Conservation (phyloP, 176 grass and related monocot genomes). For the Triticum turgidum region DNA sequence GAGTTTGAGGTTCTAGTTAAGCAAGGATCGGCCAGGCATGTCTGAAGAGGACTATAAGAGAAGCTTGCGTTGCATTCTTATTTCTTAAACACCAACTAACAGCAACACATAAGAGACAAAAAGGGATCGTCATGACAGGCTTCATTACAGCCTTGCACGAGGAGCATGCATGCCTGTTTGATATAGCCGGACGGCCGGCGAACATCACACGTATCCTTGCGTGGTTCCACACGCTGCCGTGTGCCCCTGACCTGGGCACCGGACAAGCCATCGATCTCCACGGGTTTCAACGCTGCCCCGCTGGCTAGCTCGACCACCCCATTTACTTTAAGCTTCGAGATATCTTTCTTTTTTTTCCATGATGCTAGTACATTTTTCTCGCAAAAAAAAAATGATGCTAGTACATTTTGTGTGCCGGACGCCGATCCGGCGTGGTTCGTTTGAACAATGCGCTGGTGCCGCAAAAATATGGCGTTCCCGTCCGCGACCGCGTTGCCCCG, state of each 20-base stretch:
- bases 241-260: not conserved
- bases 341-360: not conserved
- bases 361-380: not conserved
- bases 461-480: not conserved
- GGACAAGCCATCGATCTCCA: not conserved
- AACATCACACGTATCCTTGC: not conserved
- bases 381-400: not conserved
- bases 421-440: not conserved
- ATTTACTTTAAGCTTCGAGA: not conserved
- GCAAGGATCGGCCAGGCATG: not conserved
- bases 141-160: conserved; percentile 12
- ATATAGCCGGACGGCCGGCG: not conserved
- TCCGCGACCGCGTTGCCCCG: not conserved
- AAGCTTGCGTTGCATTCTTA: not conserved
- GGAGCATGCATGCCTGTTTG: not conserved
- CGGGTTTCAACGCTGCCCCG: not conserved
- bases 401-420: not conserved
- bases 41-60: not conserved
- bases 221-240: not conserved
- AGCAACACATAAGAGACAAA: not conserved
- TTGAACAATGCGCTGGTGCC: not conserved
- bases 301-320: not conserved
- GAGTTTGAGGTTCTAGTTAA: not conserved
- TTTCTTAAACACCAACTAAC: not conserved
- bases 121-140: not conserved